phyloP scores from a whole-genome alignment of 2,329 filamentous ascomycete species.

The Aaosphaeria pasadenensis region DNA sequence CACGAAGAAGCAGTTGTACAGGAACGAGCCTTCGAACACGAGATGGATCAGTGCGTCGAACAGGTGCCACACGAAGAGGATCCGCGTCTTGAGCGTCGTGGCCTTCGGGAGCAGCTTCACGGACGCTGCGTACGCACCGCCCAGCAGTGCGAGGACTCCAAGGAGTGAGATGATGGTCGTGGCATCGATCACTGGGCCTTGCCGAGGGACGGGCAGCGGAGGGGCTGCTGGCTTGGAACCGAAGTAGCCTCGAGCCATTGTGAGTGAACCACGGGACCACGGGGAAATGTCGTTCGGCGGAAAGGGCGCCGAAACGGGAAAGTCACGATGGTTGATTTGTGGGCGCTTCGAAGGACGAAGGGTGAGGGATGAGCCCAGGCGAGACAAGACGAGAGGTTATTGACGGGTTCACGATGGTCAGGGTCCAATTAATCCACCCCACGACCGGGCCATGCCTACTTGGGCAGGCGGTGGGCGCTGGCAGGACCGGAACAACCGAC shows the following conservation, averaged over 20 bases:
- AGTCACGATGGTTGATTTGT: too few species aligned
- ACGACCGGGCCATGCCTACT: background rate
- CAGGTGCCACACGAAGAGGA: slow-evolving; percentile 91
- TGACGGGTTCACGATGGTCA: background rate
- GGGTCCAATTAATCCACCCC: slow-evolving; percentile 12
- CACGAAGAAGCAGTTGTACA: slow-evolving; percentile 91
- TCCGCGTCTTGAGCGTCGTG: slow-evolving; percentile 58
- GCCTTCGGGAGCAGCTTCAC: slow-evolving; percentile 50
- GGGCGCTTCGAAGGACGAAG: background rate
- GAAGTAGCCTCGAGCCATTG: slow-evolving; percentile 1
- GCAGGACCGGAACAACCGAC: slow-evolving; percentile 6
- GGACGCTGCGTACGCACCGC: slow-evolving; percentile 51
- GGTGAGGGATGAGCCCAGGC: background rate
- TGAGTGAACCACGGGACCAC: background rate
- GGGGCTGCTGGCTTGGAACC: slow-evolving; percentile 3
- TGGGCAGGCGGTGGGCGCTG: slow-evolving; percentile 22
- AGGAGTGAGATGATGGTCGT: slow-evolving; percentile 56
- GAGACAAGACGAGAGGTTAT: background rate
- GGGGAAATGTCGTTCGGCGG: background rate
- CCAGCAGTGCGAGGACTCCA: slow-evolving; percentile 54
- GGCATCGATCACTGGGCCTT: slow-evolving; percentile 39
- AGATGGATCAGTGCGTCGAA: slow-evolving; percentile 92
- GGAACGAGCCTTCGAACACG: slow-evolving; percentile 83
- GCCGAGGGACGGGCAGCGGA: slow-evolving; percentile 50
- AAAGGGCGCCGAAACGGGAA: background rate